These are phyloP conservation scores for Aspergillus udagawae DNA, from an alignment of 2,329 filamentous ascomycete species.

Conservation along the genomic window DNA sequence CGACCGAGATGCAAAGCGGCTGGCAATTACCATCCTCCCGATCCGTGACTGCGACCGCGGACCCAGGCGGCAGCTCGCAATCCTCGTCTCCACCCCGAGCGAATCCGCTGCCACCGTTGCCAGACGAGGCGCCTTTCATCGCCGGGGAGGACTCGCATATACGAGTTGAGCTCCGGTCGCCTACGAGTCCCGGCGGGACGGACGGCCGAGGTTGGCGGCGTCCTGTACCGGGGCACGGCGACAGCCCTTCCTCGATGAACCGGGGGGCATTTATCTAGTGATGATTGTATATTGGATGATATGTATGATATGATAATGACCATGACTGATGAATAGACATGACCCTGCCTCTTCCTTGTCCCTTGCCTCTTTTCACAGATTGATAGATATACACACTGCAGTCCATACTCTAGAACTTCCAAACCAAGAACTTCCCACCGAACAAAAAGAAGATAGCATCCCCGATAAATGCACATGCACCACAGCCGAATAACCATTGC, in stretches of 20 bases:
- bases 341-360: not conserved
- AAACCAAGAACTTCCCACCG: no score
- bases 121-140: constrained; percentile 22
- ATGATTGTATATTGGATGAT: constrained; percentile 1
- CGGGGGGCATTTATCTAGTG: constrained; percentile 9
- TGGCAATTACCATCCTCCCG: constrained; percentile 10
- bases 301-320: constrained; percentile 8
- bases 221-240: constrained; percentile 1
- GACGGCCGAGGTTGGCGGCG: constrained; percentile 28
- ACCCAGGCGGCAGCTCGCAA: not conserved
- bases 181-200: constrained; percentile 1
- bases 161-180: constrained; percentile 7
- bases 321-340: not conserved
- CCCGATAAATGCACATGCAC: no score
- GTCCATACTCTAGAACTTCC: no score
- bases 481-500: not conserved
- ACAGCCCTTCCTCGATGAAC: not conserved
- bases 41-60: not conserved
- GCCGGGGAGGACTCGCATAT: constrained; percentile 1
- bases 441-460: no score
- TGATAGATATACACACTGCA: no score
- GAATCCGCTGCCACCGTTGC: constrained; percentile 31
- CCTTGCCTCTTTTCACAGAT: not conserved
- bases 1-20: constrained; percentile 4
- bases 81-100: constrained; percentile 18